These are phyloP conservation scores for Sporothrix luriei DNA, from an alignment of 2,329 filamentous ascomycete species.

Conservation along the genomic window DNA sequence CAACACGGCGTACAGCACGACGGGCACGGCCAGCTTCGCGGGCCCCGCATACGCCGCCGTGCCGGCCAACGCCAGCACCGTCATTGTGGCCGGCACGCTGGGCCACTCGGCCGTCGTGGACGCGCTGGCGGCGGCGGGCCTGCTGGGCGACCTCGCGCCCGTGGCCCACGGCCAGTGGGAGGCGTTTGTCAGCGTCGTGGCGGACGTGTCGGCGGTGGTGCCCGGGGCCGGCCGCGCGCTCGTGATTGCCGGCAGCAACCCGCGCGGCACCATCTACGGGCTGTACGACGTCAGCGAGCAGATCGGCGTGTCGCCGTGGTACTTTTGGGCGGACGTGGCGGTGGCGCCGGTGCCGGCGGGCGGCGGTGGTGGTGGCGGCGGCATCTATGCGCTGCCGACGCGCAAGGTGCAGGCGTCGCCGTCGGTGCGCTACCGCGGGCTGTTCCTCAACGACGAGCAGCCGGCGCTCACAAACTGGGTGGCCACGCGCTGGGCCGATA, in stretches of 20 bases:
- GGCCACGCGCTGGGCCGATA: constrained; percentile 48
- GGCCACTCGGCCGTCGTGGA: constrained; percentile 66
- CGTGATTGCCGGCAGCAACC: constrained; percentile 68
- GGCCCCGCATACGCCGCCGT: constrained; percentile 51
- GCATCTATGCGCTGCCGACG: constrained; percentile 58
- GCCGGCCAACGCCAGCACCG: constrained; percentile 50
- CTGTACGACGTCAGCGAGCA: constrained; percentile 73
- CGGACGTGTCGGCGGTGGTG: constrained; percentile 55
- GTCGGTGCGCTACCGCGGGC: constrained; percentile 66
- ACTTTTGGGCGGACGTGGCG: constrained; percentile 68
- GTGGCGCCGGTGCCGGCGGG: constrained; percentile 43
- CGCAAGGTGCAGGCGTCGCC: constrained; percentile 62
- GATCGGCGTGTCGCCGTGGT: constrained; percentile 72
- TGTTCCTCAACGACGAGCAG: constrained; percentile 72
- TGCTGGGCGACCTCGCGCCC: constrained; percentile 56
- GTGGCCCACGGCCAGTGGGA: constrained; percentile 68
- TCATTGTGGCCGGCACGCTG: constrained; percentile 70
- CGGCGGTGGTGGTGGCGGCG: constrained; percentile 28
- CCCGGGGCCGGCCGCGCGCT: constrained; percentile 60
- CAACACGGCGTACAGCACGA: constrained; percentile 53
- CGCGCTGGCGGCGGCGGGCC: constrained; percentile 55
- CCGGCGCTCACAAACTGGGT: constrained; percentile 70
- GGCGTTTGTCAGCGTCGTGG: constrained; percentile 62
- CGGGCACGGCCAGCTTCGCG: constrained; percentile 47
- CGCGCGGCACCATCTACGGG: constrained; percentile 67